Conservation (phyloP, 2,329 filamentous ascomycete genomes). For the Anisogramma anomala region DNA sequence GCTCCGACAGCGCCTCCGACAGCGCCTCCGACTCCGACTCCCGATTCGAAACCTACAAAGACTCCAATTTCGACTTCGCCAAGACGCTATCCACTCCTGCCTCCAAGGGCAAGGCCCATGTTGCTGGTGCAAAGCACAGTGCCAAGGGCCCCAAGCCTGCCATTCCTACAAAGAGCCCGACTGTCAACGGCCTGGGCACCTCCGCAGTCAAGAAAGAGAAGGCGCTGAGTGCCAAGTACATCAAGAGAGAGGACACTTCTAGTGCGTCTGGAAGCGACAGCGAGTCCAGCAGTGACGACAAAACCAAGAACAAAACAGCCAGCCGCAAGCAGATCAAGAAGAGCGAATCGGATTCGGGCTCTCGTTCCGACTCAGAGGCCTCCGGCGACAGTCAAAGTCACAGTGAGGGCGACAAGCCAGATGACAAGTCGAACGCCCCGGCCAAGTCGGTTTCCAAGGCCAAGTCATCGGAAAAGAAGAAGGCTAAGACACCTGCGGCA, state of each 20-base stretch:
- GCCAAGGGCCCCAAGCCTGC: conserved; percentile 1
- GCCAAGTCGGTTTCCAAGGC: conserved; percentile 2
- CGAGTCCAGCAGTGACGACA: conserved; percentile 14
- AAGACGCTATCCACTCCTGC: conserved; percentile 22
- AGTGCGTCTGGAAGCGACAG: conserved; percentile 5
- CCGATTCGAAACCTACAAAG: conserved; percentile 25
- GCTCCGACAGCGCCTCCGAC: conserved; percentile 23
- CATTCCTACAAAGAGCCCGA: conserved; percentile 10
- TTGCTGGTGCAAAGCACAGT: neutral
- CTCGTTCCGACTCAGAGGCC: conserved; percentile 14
- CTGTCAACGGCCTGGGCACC: conserved; percentile 9
- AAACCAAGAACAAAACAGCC: conserved; percentile 14
- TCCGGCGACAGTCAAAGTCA: conserved; percentile 20
- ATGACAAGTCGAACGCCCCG: conserved; percentile 11
- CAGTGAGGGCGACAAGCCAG: conserved; percentile 18
- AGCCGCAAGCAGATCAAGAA: conserved; percentile 16
- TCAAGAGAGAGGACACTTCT: conserved; percentile 15
- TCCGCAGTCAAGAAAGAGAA: conserved; percentile 6
- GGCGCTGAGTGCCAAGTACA: conserved; percentile 5
- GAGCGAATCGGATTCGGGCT: conserved; percentile 8
- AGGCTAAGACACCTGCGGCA: conserved; percentile 2
- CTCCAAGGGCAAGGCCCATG: conserved; percentile 5
- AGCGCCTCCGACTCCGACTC: conserved; percentile 22
- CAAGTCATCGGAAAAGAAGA: conserved; percentile 8
- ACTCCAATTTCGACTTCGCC: conserved; percentile 21